These are phyloP conservation scores for Fraxinus sp. DNA, from an alignment of 305 asterid species.

Conservation along the genomic window DNA sequence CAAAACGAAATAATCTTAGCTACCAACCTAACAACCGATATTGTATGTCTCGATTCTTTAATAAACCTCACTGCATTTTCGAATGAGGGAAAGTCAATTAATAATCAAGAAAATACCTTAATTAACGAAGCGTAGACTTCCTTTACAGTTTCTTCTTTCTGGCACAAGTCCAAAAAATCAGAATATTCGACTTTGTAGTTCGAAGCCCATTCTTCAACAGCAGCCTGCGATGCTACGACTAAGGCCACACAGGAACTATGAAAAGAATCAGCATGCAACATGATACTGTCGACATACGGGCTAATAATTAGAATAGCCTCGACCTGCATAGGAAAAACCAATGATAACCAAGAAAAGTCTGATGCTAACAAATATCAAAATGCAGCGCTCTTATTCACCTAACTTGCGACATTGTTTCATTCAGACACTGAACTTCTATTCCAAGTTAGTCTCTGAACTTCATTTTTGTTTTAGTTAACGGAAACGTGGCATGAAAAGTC, in stretches of 20 bases:
- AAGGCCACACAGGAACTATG: slow-evolving; percentile 83
- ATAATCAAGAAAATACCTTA: slow-evolving; percentile 48
- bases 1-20: background rate
- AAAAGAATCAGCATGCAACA: slow-evolving; percentile 91
- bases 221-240: slow-evolving; percentile 75
- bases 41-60: background rate
- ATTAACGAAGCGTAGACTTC: slow-evolving; percentile 68
- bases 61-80: background rate
- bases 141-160: slow-evolving; percentile 58
- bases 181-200: slow-evolving; percentile 49
- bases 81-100: background rate
- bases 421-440: background rate
- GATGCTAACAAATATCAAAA: background rate
- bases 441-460: background rate
- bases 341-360: background rate
- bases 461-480: no score
- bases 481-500: no score
- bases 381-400: background rate
- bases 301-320: slow-evolving; percentile 73
- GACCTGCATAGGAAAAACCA: slow-evolving; percentile 49
- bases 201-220: slow-evolving; percentile 82
- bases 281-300: slow-evolving; percentile 74
- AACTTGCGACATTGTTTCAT: background rate
- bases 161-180: slow-evolving; percentile 67
- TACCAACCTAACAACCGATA: background rate